These are phyloP conservation scores for Euphorbia corollata DNA, from an alignment of 441 rosid species.

Conservation along the genomic window DNA sequence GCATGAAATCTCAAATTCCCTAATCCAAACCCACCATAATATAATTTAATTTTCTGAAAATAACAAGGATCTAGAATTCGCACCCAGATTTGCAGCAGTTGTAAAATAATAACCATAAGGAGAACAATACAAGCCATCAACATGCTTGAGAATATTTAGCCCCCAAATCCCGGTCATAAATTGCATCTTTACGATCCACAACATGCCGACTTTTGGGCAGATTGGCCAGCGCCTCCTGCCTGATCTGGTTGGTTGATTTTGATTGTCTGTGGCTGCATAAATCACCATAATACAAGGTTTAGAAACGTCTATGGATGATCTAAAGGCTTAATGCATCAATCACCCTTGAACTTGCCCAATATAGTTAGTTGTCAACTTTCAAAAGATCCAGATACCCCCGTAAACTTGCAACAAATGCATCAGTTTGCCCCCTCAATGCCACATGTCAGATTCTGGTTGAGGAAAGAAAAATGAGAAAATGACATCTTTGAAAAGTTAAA, in stretches of 20 bases:
- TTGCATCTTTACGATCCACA: slow-evolving; percentile 45
- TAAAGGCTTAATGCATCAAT: too few relatives aligned
- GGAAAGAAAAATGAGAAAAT: too few relatives aligned
- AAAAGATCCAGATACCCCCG: too few relatives aligned
- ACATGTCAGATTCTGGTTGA: too few relatives aligned
- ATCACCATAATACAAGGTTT: not conserved
- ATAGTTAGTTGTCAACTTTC: too few relatives aligned
- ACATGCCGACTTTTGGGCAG: slow-evolving; percentile 69
- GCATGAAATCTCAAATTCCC: not conserved
- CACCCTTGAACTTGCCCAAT: too few relatives aligned
- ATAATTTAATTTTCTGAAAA: slow-evolving; percentile 27
- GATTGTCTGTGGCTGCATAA: slow-evolving; percentile 70
- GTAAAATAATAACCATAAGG: slow-evolving; percentile 31
- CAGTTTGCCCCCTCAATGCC: too few relatives aligned
- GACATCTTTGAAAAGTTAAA: too few relatives aligned
- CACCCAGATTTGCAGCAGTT: slow-evolving; percentile 26
- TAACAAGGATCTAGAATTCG: slow-evolving; percentile 31
- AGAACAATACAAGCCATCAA: slow-evolving; percentile 35
- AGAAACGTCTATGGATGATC: too few relatives aligned
- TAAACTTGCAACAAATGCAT: too few relatives aligned
- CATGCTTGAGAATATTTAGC: slow-evolving; percentile 27
- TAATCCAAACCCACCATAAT: slow-evolving; percentile 13
- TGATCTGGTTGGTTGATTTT: slow-evolving; percentile 76
- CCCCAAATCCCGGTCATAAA: slow-evolving; percentile 15
- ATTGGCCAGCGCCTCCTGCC: slow-evolving; percentile 46